Evolutionary conservation across 768 basidiomycete species (phyloP), one percentile per base, ranked within the genome.

Genomic region (Tephrocybe sp.): DNA sequence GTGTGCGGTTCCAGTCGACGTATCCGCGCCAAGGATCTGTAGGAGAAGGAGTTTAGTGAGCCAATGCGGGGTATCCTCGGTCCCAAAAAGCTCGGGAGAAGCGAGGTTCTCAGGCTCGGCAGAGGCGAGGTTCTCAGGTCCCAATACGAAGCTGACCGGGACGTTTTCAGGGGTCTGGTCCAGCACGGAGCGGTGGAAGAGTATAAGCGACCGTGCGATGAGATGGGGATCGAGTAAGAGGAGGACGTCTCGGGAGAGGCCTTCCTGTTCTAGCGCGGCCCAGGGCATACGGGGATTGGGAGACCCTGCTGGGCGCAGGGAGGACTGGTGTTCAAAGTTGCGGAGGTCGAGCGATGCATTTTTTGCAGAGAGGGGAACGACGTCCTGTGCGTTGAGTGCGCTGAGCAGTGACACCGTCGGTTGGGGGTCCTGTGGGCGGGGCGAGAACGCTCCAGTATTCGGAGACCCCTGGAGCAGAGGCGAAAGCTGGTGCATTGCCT

Each of bases 21-120:
- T 73, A 57, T 87, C 86, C 0, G 77, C 74, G 21, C 80, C 82
- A 11, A 92, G 74, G 11, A 91, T 78, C 61, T 90, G 89, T 36
- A 84, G 63, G 1, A 93, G 64, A 5, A 92, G 67, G 4, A 88
- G 65, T 58, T 79, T 84, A 12, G 91, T 92, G 34, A 92, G 69
- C 89, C 90, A 93, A 62, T 93, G 87, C 1, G 89, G 87, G 35
- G 72, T 74, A 5, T 82, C 82, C 24, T 87, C 84, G 49, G 69
- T 84, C 6, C 89, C 89, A 54, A 87, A 82, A 15, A 91, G 74
- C 19, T 70, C 39, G 1, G 4, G 69, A 13, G 62, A 48, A 18
- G 60, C 57, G 15, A 60, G 63, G 37, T 27, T 30, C 12, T 46
- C 52, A 9, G 51, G 43, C 1, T 43, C 30, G 31, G 55, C 54